These are phyloP conservation scores for Rhexocercosporidium sp. DNA, from an alignment of 2,329 filamentous ascomycete species.

Conservation along the genomic window DNA sequence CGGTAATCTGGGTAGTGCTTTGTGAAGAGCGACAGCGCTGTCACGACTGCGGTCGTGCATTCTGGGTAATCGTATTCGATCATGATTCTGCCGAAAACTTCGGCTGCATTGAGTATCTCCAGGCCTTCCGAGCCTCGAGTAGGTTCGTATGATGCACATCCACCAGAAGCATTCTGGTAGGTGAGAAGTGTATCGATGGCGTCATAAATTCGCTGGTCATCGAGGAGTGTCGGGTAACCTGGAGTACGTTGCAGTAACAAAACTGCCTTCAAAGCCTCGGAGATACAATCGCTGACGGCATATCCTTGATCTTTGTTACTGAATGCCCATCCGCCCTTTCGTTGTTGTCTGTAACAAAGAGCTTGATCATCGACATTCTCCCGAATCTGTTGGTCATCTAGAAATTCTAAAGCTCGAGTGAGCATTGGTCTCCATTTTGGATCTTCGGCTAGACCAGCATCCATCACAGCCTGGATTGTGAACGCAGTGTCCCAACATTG, in stretches of 20 bases:
- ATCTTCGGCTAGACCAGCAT: constrained; percentile 78
- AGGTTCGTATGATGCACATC: constrained; percentile 88
- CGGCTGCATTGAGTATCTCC: constrained; percentile 90
- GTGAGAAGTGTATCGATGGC: constrained; percentile 89
- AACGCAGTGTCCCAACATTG: constrained; percentile 98
- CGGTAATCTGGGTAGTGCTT: constrained; percentile 84
- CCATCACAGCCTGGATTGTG: constrained; percentile 79
- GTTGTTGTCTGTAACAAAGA: constrained; percentile 83
- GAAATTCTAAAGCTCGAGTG: constrained; percentile 78
- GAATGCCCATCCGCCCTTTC: constrained; percentile 96
- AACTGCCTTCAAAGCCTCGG: constrained; percentile 86
- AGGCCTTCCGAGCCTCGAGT: constrained; percentile 78
- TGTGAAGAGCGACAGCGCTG: constrained; percentile 81
- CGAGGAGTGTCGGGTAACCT: constrained; percentile 75
- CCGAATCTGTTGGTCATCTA: constrained; percentile 89
- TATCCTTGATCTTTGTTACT: constrained; percentile 93
- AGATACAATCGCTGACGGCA: constrained; percentile 92
- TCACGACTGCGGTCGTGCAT: constrained; percentile 94
- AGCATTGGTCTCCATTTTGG: constrained; percentile 84
- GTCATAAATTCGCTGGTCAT: constrained; percentile 80
- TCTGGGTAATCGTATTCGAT: constrained; percentile 98
- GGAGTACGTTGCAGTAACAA: constrained; percentile 82
- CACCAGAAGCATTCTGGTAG: constrained; percentile 87
- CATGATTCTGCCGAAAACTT: constrained; percentile 98
- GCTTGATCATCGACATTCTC: constrained; percentile 80